phyloP scores from a whole-genome alignment of 2,329 filamentous ascomycete species.

The Arthrobotrys pseudoclavata region DNA sequence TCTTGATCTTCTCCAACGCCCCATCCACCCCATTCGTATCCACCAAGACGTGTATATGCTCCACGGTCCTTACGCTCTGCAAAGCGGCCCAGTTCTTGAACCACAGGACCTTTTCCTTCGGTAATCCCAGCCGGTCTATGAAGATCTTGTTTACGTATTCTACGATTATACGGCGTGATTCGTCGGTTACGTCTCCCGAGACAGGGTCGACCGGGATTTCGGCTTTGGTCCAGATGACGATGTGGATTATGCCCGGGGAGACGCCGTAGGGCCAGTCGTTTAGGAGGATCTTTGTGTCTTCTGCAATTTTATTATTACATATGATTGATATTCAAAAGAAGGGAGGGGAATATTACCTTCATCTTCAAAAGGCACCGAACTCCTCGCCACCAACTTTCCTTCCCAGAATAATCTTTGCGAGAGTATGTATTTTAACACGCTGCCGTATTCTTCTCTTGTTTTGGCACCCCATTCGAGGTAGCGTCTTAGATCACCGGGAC shows the following conservation, averaged over 20 bases:
- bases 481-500: conserved; percentile 81
- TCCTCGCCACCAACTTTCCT: conserved; percentile 66
- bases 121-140: conserved; percentile 68
- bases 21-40: conserved; percentile 65
- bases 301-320: conserved; percentile 33
- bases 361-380: conserved; percentile 67
- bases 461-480: conserved; percentile 79
- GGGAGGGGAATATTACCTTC: conserved; percentile 64
- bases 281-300: conserved; percentile 75
- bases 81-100: conserved; percentile 92
- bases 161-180: conserved; percentile 76
- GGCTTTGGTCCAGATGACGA: conserved; percentile 96
- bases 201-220: conserved; percentile 75
- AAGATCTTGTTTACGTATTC: conserved; percentile 79
- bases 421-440: conserved; percentile 82
- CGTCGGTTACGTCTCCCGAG: conserved; percentile 76
- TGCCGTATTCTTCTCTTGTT: conserved; percentile 78
- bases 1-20: conserved; percentile 70
- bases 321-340: no score
- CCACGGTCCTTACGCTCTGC: conserved; percentile 87
- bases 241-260: conserved; percentile 73
- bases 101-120: conserved; percentile 76
- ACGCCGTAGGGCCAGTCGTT: conserved; percentile 98
- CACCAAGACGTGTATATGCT: conserved; percentile 89
- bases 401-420: conserved; percentile 78